phyloP scores from a whole-genome alignment of 108 stramenopile species.

The Cyclotella baltica region DNA sequence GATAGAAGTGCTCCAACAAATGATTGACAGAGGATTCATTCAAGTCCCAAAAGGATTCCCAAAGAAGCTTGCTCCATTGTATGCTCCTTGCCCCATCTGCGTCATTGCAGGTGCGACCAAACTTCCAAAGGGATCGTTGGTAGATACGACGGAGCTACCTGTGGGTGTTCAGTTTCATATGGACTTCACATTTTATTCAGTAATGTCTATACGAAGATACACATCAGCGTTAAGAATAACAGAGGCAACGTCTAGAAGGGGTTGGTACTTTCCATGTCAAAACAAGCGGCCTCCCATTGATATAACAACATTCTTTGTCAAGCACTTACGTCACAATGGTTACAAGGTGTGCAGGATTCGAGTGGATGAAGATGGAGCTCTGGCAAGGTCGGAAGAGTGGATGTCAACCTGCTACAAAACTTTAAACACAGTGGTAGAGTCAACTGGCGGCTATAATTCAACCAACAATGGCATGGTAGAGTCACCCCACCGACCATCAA shows the following conservation, averaged over 20 bases:
- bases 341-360: not conserved
- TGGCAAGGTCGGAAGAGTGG: not conserved
- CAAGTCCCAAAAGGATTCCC: not conserved
- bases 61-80: not conserved
- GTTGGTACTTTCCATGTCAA: not conserved
- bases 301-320: not conserved
- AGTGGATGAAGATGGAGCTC: slow-evolving; percentile 11
- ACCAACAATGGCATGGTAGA: slow-evolving; percentile 4
- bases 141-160: slow-evolving; percentile 4
- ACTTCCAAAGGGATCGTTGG: not conserved
- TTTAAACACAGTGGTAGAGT: not conserved
- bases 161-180: not conserved
- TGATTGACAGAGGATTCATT: not conserved
- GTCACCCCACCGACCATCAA: not conserved
- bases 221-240: not conserved
- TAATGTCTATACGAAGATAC: not conserved
- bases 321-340: not conserved
- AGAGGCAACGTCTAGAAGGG: not conserved
- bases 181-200: not conserved
- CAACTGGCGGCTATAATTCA: slow-evolving; percentile 12
- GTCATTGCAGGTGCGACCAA: not conserved
- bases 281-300: not conserved
- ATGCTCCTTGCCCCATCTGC: slow-evolving; percentile 11
- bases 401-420: not conserved
- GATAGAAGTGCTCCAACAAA: not conserved